Conservation (phyloP, 352 stramenopile species). For the Phytophthora melonis region DNA sequence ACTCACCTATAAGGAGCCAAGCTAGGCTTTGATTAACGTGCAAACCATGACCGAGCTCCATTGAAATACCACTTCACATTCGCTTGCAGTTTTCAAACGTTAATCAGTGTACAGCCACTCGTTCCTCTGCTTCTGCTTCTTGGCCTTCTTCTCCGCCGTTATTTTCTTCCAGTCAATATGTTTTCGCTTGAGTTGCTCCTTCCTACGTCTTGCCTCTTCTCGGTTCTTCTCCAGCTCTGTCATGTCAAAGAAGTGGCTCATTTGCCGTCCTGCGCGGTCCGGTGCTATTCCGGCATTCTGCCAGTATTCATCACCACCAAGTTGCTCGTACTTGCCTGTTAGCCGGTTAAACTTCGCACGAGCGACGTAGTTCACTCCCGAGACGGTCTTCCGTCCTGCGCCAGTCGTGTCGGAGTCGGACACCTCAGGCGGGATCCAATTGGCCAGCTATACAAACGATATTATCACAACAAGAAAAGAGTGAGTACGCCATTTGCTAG, state of each 20-base stretch:
- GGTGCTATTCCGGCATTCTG: constrained; percentile 58
- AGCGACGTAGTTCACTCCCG: constrained; percentile 71
- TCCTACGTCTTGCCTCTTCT: constrained; percentile 74
- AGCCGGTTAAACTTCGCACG: constrained; percentile 85
- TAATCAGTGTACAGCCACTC: constrained; percentile 89
- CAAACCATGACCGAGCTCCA: neutral
- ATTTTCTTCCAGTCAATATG: constrained; percentile 92
- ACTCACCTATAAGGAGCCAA: too few relatives aligned
- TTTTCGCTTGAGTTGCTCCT: constrained; percentile 86
- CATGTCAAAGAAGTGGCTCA: constrained; percentile 91
- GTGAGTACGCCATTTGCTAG: constrained; percentile 6
- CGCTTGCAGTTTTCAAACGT: constrained; percentile 1
- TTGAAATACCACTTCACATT: neutral
- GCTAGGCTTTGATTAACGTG: neutral
- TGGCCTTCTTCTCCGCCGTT: constrained; percentile 85
- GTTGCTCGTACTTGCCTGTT: constrained; percentile 77
- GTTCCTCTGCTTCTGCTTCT: constrained; percentile 87
- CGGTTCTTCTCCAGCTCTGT: constrained; percentile 83
- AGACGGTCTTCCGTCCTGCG: constrained; percentile 50
- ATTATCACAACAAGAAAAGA: neutral
- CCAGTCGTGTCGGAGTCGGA: constrained; percentile 30
- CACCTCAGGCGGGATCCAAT: constrained; percentile 79
- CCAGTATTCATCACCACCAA: constrained; percentile 76
- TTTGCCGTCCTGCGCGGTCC: constrained; percentile 82
- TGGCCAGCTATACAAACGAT: constrained; percentile 57